Evolutionary conservation across 179 eudicot species (phyloP), one percentile per base, ranked within the genome.

Genomic region (Patellifolia procumbens): DNA sequence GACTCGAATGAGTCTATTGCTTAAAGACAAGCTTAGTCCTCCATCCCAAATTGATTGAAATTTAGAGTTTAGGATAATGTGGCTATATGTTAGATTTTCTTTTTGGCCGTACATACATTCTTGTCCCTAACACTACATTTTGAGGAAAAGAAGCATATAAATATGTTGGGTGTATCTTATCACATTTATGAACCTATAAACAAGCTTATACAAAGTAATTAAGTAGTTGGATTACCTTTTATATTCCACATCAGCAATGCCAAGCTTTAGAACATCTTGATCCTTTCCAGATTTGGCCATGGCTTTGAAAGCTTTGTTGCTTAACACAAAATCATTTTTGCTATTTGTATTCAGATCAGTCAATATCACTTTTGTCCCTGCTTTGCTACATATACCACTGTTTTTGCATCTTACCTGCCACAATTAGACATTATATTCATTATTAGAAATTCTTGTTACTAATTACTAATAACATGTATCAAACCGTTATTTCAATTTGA

Each of bases 381-480:
- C 62, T 74, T 81, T 77, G 15, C 80, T 81, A 58, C 98, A 93
- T 5, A 91, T 11, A 0, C 31, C 65, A 37, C 68, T 69, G 76
- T 91, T 67, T 76, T 78, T 90, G 89, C 98, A 93, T 80, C 91
- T 87, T 20, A 93, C 84, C 97, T 92, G 80, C 8, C 12, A 58
- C 13, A 58, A 12, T 31, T 10, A 58, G 17, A 58, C 9, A 19
- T 24, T 24, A 39, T 39, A 39, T 12, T 24, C 26, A 4, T 26
- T 58, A 58, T 31, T 7, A 26, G n/a, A n/a, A n/a, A n/a, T n/a
- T n/a, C n/a, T n/a, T n/a, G n/a, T n/a, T n/a, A n/a, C n/a, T n/a
- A n/a, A n/a, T n/a, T n/a, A n/a, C n/a, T n/a, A n/a, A n/a, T n/a
- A n/a, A n/a, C n/a, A n/a, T n/a, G n/a, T n/a, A n/a, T n/a, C n/a